Evolutionary conservation across 2,329 filamentous ascomycete genomes (phyloP).

Genomic region (Phialophora expanda): DNA sequence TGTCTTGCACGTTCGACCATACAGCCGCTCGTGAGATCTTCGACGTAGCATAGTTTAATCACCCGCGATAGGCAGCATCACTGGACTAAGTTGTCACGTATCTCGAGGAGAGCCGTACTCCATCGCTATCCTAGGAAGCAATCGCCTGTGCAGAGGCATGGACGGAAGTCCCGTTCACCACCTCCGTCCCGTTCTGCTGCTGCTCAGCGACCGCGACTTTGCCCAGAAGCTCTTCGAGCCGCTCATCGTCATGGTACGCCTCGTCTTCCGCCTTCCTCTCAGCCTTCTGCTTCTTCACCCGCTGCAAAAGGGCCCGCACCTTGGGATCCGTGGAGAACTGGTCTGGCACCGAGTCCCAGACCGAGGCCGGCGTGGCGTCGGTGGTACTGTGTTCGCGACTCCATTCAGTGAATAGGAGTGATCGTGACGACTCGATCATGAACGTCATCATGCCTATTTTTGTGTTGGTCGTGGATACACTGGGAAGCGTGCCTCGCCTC

Average conservation of each 20-base stretch:
- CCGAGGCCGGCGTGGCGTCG: conserved; percentile 6
- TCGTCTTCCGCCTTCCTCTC: conserved; percentile 15
- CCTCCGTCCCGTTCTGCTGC: conserved; percentile 1
- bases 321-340: conserved; percentile 18
- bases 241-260: conserved; percentile 11
- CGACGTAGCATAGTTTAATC: background rate
- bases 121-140: background rate
- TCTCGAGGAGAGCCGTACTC: background rate
- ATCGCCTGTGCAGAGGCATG: background rate
- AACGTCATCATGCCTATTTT: conserved; percentile 10
- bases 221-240: conserved; percentile 8
- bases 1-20: background rate
- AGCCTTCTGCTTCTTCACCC: conserved; percentile 15
- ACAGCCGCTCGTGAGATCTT: background rate
- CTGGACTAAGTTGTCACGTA: background rate
- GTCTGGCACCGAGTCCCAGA: conserved; percentile 16
- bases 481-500: too few relatives aligned
- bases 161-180: conserved; percentile 1
- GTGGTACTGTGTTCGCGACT: conserved; percentile 9
- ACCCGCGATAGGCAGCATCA: background rate
- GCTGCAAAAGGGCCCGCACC: conserved; percentile 11
- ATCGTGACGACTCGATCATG: conserved; percentile 16
- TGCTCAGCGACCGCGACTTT: conserved; percentile 8
- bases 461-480: too few relatives aligned
- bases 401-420: conserved; percentile 16